phyloP scores from a whole-genome alignment of 2,329 filamentous ascomycete genomes.

The Aspergillus quadricinctus region DNA sequence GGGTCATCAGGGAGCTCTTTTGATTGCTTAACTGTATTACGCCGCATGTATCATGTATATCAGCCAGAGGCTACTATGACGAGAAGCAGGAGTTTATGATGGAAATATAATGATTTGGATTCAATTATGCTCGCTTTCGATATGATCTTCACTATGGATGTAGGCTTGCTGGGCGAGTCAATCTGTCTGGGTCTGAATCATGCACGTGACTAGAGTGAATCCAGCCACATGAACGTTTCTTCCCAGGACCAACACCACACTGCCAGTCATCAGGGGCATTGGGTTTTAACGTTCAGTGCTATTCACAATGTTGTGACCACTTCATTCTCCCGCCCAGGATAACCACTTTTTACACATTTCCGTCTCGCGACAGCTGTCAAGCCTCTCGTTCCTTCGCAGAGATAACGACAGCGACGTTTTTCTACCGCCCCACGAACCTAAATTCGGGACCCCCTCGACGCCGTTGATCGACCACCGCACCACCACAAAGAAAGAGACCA shows the following conservation, averaged over 20 bases:
- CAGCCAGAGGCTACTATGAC: neutral
- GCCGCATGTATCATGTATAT: neutral
- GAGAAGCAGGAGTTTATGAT: neutral
- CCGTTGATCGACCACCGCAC: constrained; percentile 18
- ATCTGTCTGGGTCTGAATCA: neutral
- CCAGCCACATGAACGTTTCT: neutral
- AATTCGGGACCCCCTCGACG: constrained; percentile 20
- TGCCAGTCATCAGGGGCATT: neutral
- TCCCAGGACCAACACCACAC: neutral
- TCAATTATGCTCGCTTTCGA: neutral
- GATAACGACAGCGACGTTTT: constrained; percentile 2
- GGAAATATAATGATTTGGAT: neutral
- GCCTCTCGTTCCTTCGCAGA: neutral
- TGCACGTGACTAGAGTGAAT: constrained; percentile 4
- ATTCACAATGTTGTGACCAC: neutral
- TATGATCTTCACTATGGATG: neutral
- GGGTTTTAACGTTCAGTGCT: neutral
- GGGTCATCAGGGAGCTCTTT: constrained; percentile 58
- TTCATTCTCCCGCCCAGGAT: neutral
- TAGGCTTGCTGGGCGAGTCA: neutral
- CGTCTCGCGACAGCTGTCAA: neutral
- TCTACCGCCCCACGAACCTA: constrained; percentile 27
- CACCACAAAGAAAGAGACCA: constrained; percentile 6
- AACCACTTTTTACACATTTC: neutral
- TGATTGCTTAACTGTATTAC: constrained; percentile 24